Percentiles rank a stretch among this genome's conserved stretches.
Conservation (phyloP, 106 monocot genomes). For the Cymbidium sinense region DNA sequence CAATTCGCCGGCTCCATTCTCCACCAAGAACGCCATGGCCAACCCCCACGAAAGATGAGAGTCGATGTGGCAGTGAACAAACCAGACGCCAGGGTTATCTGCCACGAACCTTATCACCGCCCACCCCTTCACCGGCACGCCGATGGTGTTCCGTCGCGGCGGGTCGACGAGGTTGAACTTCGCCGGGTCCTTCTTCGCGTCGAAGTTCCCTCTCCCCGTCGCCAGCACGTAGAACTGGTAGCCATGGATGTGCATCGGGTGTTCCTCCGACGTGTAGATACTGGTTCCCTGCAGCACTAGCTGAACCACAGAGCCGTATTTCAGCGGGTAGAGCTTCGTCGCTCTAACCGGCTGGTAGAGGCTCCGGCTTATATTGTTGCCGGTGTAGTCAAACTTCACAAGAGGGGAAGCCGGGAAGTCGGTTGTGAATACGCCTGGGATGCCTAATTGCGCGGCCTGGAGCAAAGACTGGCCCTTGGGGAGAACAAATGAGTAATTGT, state of each 20-base stretch:
- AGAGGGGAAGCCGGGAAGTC: constrained; percentile 53
- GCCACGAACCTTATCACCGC: constrained; percentile 56
- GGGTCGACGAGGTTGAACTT: constrained; percentile 71
- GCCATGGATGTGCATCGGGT: constrained; percentile 71
- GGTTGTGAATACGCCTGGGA: constrained; percentile 37
- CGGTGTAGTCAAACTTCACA: constrained; percentile 46
- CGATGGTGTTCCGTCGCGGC: constrained; percentile 45
- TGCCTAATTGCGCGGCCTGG: constrained; percentile 33
- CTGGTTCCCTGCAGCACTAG: constrained; percentile 66
- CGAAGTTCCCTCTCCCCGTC: constrained; percentile 49
- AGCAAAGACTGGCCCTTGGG: constrained; percentile 39
- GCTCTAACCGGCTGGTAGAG: constrained; percentile 36
- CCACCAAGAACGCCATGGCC: constrained; percentile 62
- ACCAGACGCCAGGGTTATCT: constrained; percentile 62
- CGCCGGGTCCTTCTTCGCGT: constrained; percentile 23
- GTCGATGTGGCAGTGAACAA: constrained; percentile 77
- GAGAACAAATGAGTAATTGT: constrained; percentile 53
- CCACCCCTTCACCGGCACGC: constrained; percentile 67
- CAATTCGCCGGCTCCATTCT: constrained; percentile 48
- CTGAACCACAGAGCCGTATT: constrained; percentile 42
- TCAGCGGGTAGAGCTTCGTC: constrained; percentile 31
- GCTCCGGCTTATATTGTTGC: constrained; percentile 14
- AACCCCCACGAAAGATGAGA: constrained; percentile 58
- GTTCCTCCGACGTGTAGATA: constrained; percentile 43
- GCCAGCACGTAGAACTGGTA: constrained; percentile 62